Evolutionary conservation across 352 stramenopile species (phyloP).

Genomic region (Pythium dissotocum): DNA sequence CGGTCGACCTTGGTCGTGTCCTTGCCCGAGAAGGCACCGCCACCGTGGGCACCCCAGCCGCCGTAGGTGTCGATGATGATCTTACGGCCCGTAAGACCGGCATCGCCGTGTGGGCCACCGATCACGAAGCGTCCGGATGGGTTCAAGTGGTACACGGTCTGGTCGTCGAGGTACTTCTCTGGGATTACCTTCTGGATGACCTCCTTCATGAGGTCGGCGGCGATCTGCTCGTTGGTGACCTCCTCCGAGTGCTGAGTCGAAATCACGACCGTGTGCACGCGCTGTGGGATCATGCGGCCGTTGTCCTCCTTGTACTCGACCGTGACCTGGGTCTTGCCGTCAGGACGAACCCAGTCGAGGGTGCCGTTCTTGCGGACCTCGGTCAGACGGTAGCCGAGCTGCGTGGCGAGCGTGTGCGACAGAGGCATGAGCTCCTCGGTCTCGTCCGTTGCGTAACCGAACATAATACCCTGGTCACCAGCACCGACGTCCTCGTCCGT

Average conservation of each 20-base stretch:
- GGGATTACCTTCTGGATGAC: slow-evolving; percentile 99
- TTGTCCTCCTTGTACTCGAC: slow-evolving; percentile 97
- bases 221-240: slow-evolving; percentile 99
- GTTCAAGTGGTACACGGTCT: slow-evolving; percentile 99
- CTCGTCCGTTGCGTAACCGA: slow-evolving; percentile 97
- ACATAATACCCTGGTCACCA: slow-evolving; percentile 96
- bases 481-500: slow-evolving; percentile 98
- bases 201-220: slow-evolving; percentile 97
- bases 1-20: slow-evolving; percentile 99
- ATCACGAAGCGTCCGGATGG: slow-evolving; percentile 99
- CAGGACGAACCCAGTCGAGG: slow-evolving; percentile 97
- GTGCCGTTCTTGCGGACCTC: slow-evolving; percentile 99
- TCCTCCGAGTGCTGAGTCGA: slow-evolving; percentile 99
- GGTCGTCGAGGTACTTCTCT: slow-evolving; percentile 98
- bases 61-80: slow-evolving; percentile 99
- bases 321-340: slow-evolving; percentile 99
- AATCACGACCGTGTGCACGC: slow-evolving; percentile 99
- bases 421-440: slow-evolving; percentile 98
- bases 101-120: slow-evolving; percentile 98
- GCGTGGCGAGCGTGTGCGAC: slow-evolving; percentile 97
- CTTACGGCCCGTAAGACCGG: slow-evolving; percentile 98
- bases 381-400: slow-evolving; percentile 95
- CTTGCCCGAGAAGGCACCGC: slow-evolving; percentile 99
- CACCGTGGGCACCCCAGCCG: slow-evolving; percentile 98
- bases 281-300: slow-evolving; percentile 93